These are phyloP conservation scores for Boehmeria nivea DNA, from an alignment of 306 rosid species.

Conservation along the genomic window DNA sequence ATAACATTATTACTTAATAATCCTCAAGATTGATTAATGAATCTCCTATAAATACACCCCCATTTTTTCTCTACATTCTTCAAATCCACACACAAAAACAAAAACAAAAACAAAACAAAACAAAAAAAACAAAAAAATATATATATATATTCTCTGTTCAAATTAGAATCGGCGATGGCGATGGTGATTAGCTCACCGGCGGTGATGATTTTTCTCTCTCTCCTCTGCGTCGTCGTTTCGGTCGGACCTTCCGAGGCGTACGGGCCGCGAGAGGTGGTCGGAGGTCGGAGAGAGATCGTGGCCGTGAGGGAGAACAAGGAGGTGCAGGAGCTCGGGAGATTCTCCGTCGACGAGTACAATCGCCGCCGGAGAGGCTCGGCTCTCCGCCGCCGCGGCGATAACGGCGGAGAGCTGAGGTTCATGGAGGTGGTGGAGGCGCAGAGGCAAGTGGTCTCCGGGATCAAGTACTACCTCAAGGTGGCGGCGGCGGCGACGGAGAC, in stretches of 20 bases:
- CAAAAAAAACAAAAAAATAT: no score
- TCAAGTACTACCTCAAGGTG: constrained; percentile 55
- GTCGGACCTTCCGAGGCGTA: constrained; percentile 9
- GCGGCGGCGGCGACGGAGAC: constrained; percentile 26
- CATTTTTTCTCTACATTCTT: no score
- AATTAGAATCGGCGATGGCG: no score
- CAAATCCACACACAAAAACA: no score
- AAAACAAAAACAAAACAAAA: no score
- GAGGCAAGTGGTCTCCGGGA: constrained; percentile 70
- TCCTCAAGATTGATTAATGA: no score
- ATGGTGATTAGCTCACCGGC: no score
- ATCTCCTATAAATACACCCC: no score
- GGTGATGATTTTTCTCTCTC: no score
- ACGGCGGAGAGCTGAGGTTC: constrained; percentile 31
- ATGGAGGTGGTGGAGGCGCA: constrained; percentile 64
- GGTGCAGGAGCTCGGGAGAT: constrained; percentile 66
- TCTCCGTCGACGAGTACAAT: constrained; percentile 74
- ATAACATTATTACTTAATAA: no score
- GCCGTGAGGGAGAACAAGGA: constrained; percentile 56
- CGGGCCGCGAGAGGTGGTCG: constrained; percentile 41
- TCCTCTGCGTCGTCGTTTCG: constrained; percentile 13
- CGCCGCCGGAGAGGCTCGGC: constrained; percentile 14
- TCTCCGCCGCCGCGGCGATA: not conserved
- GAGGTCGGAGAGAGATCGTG: constrained; percentile 37
- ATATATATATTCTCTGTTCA: no score